A percentile compares a stretch with the other conserved stretches of the same genome.
Evolutionary conservation across 176 grass and related monocot species (phyloP).

Genomic region (Guadua angustifolia): DNA sequence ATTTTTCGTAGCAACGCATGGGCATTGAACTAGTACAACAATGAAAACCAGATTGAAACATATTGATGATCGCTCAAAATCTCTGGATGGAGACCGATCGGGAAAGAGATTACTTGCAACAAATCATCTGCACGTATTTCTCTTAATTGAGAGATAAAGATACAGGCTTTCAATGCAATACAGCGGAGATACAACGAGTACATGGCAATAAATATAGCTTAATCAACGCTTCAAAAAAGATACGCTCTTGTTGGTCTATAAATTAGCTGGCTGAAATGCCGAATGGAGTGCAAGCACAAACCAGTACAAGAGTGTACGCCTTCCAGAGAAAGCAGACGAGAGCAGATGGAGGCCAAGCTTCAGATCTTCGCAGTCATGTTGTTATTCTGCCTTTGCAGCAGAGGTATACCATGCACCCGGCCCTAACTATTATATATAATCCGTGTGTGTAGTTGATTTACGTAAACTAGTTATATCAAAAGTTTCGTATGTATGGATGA

Average conservation of each 20-base stretch:
- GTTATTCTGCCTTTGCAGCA: background rate
- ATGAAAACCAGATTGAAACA: no score
- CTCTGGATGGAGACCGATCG: background rate
- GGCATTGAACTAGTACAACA: no score
- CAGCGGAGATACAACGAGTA: background rate
- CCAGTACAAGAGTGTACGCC: background rate
- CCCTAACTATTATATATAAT: no score
- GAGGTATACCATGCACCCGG: background rate
- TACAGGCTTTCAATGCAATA: background rate
- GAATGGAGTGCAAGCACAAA: background rate
- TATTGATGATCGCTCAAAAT: background rate
- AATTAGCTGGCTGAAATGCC: background rate
- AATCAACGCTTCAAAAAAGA: background rate
- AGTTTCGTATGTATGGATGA: no score
- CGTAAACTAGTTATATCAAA: no score
- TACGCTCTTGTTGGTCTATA: background rate
- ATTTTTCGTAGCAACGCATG: no score
- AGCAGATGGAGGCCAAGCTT: background rate
- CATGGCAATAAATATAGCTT: background rate
- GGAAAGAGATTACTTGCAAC: background rate
- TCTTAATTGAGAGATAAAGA: background rate
- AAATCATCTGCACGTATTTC: background rate
- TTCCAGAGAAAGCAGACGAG: background rate
- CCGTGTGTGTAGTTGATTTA: no score
- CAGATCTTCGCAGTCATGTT: background rate